Percentiles rank a stretch among this genome's conserved stretches.
phyloP scores from a whole-genome alignment of 208 protist species.

The Giardia muris region DNA sequence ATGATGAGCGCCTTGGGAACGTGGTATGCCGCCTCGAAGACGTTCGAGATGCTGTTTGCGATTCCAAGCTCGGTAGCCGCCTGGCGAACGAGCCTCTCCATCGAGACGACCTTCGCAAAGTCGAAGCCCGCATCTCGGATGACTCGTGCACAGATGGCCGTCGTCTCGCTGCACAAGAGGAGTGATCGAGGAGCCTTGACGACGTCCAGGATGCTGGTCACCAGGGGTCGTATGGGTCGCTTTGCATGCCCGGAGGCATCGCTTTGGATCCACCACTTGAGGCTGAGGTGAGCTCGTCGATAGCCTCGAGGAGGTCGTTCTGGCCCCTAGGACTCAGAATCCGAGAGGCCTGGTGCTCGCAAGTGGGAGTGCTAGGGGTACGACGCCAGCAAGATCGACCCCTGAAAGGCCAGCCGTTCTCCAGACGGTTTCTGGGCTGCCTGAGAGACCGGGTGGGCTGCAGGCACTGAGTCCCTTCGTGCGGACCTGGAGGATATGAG shows the following conservation, averaged over 20 bases:
- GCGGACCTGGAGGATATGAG: constrained; percentile 95
- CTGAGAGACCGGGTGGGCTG: constrained; percentile 61
- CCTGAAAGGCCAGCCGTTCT: constrained; percentile 92
- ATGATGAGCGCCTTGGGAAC: constrained; percentile 79
- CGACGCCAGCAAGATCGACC: constrained; percentile 67
- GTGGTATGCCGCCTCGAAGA: constrained; percentile 94
- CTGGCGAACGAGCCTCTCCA: constrained; percentile 69
- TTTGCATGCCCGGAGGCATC: not conserved
- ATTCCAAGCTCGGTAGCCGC: constrained; percentile 42
- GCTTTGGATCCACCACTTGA: constrained; percentile 68
- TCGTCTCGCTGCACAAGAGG: not conserved
- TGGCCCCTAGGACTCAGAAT: constrained; percentile 22
- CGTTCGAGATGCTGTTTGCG: constrained; percentile 38
- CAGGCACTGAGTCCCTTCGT: constrained; percentile 72
- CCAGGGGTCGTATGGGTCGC: not conserved
- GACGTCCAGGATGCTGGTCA: not conserved
- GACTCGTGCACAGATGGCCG: constrained; percentile 71
- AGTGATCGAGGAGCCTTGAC: not conserved
- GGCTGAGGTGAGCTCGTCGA: constrained; percentile 70
- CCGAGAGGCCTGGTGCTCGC: constrained; percentile 14
- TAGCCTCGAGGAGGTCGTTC: constrained; percentile 57
- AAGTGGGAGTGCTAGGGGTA: constrained; percentile 56
- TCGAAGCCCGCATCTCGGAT: constrained; percentile 67
- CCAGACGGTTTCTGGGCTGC: constrained; percentile 69
- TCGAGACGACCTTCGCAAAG: constrained; percentile 82